Evolutionary conservation across 2,329 filamentous ascomycete species (phyloP).

Genomic region (Nemania bipapillata): DNA sequence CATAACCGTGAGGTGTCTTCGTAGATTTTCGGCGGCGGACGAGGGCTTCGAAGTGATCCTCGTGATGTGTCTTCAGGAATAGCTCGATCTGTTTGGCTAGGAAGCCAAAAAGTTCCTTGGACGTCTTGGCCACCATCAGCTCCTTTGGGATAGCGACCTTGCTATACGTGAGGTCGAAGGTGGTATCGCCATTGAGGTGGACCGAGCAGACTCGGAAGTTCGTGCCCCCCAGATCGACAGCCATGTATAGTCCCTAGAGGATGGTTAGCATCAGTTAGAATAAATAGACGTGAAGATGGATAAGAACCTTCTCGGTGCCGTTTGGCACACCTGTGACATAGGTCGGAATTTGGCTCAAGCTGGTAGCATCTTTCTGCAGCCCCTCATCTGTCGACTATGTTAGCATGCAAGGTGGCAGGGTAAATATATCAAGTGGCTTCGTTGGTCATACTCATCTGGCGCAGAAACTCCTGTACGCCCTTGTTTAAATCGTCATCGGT

Average conservation of each 20-base stretch:
- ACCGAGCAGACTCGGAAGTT: constrained; percentile 99
- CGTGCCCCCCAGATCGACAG: constrained; percentile 96
- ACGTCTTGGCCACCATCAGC: constrained; percentile 88
- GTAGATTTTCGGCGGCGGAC: constrained; percentile 71
- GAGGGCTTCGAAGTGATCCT: constrained; percentile 82
- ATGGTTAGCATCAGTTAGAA: constrained; percentile 24
- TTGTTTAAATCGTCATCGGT: constrained; percentile 79
- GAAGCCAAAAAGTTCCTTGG: constrained; percentile 89
- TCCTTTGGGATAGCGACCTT: constrained; percentile 91
- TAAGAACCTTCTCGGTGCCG: constrained; percentile 89
- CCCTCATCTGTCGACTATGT: constrained; percentile 74
- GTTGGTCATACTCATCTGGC: constrained; percentile 74
- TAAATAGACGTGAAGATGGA: constrained; percentile 4
- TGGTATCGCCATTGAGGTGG: constrained; percentile 90
- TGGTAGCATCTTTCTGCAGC: constrained; percentile 78
- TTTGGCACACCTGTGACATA: constrained; percentile 97
- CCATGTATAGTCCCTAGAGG: constrained; percentile 87
- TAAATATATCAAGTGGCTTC: background rate
- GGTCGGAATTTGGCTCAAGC: constrained; percentile 93
- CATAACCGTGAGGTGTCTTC: constrained; percentile 68
- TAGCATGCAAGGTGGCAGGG: constrained; percentile 36
- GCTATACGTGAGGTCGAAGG: constrained; percentile 90
- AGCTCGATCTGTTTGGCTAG: constrained; percentile 89
- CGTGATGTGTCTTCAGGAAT: constrained; percentile 88
- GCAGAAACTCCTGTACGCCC: constrained; percentile 85